Conservation (phyloP, 2,329 filamentous ascomycete species). For the Ascomycota sp. region DNA sequence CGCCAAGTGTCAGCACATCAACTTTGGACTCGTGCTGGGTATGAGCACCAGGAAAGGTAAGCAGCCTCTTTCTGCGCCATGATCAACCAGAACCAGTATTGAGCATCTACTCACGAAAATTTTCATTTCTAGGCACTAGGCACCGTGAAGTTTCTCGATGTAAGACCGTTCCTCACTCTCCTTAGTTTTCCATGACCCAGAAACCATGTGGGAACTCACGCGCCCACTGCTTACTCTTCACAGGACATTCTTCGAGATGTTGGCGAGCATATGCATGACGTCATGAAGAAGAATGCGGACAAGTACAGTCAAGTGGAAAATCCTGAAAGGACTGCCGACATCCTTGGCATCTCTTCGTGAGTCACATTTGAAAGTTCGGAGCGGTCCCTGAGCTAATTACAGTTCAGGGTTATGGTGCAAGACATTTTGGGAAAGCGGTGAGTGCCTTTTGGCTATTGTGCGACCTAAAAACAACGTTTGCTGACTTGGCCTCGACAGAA, state of each 20-base stretch:
- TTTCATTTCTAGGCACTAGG: too few species aligned
- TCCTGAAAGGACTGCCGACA: conserved; percentile 65
- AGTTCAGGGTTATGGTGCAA: conserved; percentile 73
- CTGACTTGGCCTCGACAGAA: conserved; percentile 15
- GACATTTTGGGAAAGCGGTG: conserved; percentile 91
- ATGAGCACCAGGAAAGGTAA: conserved; percentile 55
- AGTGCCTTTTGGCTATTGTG: conserved; percentile 5
- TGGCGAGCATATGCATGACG: conserved; percentile 90
- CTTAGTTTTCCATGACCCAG: too few species aligned
- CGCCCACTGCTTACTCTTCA: conserved; percentile 2
- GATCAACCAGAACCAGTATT: conserved; percentile 10
- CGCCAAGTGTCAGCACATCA: conserved; percentile 50
- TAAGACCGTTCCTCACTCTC: not conserved
- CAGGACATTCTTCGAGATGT: conserved; percentile 32
- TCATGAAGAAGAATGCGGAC: conserved; percentile 74
- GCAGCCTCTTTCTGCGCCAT: conserved; percentile 21
- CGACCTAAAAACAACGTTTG: not conserved
- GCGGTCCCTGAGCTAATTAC: not conserved
- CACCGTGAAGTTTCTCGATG: conserved; percentile 4
- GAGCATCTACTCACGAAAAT: too few species aligned
- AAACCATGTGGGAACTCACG: too few species aligned
- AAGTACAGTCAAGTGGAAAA: conserved; percentile 86
- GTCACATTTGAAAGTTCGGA: not conserved
- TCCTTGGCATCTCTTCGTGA: conserved; percentile 53
- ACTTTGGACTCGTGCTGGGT: conserved; percentile 51